A percentile compares a stretch with the other conserved stretches of the same genome.
These are phyloP conservation scores for Chimonanthus praecox DNA, from an alignment of 164 flowering plant species.

Conservation along the genomic window DNA sequence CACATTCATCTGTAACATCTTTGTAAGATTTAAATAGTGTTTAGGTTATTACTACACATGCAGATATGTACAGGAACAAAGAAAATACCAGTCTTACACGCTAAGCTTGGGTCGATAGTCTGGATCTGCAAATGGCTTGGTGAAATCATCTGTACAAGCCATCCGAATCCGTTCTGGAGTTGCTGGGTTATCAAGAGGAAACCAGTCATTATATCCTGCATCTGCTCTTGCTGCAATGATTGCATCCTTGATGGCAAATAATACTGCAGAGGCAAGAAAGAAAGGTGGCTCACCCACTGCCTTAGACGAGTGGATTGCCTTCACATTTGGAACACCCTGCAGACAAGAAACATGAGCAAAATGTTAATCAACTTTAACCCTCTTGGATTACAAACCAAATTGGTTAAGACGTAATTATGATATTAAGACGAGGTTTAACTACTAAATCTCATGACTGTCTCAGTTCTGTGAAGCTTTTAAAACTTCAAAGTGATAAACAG, in stretches of 20 bases:
- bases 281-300: constrained; percentile 99
- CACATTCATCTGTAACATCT: neutral
- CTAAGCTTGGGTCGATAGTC: constrained; percentile 78
- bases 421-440: neutral
- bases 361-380: neutral
- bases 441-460: neutral
- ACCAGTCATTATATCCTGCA: constrained; percentile 63
- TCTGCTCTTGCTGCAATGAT: constrained; percentile 81
- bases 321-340: constrained; percentile 74
- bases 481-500: neutral
- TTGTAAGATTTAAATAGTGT: neutral
- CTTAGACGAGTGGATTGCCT: constrained; percentile 92
- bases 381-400: neutral
- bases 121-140: constrained; percentile 35
- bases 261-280: constrained; percentile 82
- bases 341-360: constrained; percentile 1
- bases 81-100: constrained; percentile 26
- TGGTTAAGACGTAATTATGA: neutral
- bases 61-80: neutral
- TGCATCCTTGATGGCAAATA: constrained; percentile 95
- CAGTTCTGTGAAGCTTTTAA: neutral
- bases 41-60: neutral
- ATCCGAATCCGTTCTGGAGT: constrained; percentile 94
- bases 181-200: constrained; percentile 92
- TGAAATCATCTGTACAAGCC: constrained; percentile 86